Conservation (phyloP, 768 basidiomycete species). For the Coprinellus aureogranulatus region DNA sequence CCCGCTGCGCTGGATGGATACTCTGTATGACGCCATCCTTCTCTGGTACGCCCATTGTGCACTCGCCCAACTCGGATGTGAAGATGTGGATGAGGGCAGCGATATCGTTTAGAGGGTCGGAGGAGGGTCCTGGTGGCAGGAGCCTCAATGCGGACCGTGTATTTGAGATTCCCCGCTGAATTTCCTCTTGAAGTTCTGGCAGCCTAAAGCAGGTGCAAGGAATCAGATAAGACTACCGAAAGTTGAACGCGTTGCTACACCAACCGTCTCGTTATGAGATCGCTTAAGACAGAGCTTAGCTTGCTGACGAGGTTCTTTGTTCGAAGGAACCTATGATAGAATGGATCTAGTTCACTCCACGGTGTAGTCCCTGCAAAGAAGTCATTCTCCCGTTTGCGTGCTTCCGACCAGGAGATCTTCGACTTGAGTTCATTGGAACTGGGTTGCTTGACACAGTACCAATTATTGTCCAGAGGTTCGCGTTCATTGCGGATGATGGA, state of each 20-base stretch:
- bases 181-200: slow-evolving; percentile 59
- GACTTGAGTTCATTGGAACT: slow-evolving; percentile 47
- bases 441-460: slow-evolving; percentile 60
- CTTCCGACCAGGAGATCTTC: slow-evolving; percentile 59
- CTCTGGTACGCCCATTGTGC: slow-evolving; percentile 52
- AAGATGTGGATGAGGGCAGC: slow-evolving; percentile 48
- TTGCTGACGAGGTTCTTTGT: slow-evolving; percentile 55
- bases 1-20: slow-evolving; percentile 47
- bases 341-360: slow-evolving; percentile 53
- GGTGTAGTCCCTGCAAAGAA: slow-evolving; percentile 54
- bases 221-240: slow-evolving; percentile 53
- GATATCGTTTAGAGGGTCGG: slow-evolving; percentile 58
- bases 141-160: slow-evolving; percentile 30
- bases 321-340: slow-evolving; percentile 51
- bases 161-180: slow-evolving; percentile 41
- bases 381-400: slow-evolving; percentile 51
- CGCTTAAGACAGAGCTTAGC: slow-evolving; percentile 61
- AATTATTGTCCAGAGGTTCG: slow-evolving; percentile 50
- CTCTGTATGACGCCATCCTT: slow-evolving; percentile 52
- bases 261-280: slow-evolving; percentile 61
- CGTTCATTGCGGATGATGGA: slow-evolving; percentile 53
- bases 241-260: slow-evolving; percentile 10
- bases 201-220: slow-evolving; percentile 49
- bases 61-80: slow-evolving; percentile 38
- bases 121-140: slow-evolving; percentile 52